A percentile compares a stretch with the other conserved stretches of the same genome.
Evolutionary conservation across 331 rosid genomes (phyloP).

Genomic region (Ulmus americana): DNA sequence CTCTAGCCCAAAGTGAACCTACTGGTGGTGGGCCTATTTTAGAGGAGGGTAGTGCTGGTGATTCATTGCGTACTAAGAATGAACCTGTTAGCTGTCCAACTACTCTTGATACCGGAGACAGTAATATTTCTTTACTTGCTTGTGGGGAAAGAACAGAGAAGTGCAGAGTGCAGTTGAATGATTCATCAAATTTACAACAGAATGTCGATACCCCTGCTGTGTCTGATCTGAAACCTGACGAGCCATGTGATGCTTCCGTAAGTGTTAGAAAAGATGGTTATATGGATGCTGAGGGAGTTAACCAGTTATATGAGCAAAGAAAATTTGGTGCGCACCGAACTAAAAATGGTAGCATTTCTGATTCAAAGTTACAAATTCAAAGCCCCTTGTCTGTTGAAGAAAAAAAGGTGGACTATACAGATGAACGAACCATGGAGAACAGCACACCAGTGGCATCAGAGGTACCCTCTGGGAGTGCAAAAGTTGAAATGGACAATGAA

Average conservation of each 20-base stretch:
- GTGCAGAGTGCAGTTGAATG: constrained; percentile 26
- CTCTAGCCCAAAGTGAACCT: constrained; percentile 25
- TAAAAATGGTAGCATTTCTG: constrained; percentile 2
- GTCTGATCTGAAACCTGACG: constrained; percentile 26
- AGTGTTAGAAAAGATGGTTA: constrained; percentile 24
- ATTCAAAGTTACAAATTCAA: constrained; percentile 12
- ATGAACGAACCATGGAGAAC: constrained; percentile 21
- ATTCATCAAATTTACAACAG: constrained; percentile 33
- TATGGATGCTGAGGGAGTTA: constrained; percentile 25
- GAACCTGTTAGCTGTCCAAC: constrained; percentile 9
- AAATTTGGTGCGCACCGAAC: constrained; percentile 4
- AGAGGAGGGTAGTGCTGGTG: constrained; percentile 29
- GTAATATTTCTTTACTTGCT: background rate
- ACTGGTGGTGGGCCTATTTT: constrained; percentile 33
- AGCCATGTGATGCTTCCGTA: constrained; percentile 19
- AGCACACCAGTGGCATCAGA: constrained; percentile 19
- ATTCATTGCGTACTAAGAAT: constrained; percentile 25
- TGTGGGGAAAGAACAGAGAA: background rate
- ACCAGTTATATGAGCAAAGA: constrained; percentile 26
- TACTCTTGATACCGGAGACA: constrained; percentile 15
- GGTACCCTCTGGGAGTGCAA: constrained; percentile 24
- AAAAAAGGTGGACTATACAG: constrained; percentile 22
- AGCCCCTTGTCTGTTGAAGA: constrained; percentile 19
- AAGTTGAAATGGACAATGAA: constrained; percentile 38
- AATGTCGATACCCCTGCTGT: constrained; percentile 13